Evolutionary conservation across 164 flowering plant species (phyloP), one percentile per base, ranked within the genome.

Genomic region (Amborella trichopoda): DNA sequence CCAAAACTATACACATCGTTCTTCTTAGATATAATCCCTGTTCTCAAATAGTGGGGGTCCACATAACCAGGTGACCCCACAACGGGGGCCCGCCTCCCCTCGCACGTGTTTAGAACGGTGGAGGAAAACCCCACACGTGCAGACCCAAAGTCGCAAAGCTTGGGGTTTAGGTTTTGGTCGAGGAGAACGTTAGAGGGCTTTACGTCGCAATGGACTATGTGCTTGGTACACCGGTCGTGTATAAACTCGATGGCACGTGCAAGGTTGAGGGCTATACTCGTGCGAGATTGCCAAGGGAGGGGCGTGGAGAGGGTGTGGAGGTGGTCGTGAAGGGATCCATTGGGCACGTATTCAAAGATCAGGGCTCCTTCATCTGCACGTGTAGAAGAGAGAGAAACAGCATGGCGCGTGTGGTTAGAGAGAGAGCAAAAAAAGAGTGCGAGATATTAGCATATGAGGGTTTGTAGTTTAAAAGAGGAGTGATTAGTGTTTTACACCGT

Each of bases 1-100:
- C 95, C 95, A 18, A 60, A 82, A 30, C 88, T 69, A 64, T 82
- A 86, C 4, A 86, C 66, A 44, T 86, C 95, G 54, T 68, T 82
- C 69, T 82, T 82, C 53, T 78, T 80, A 0, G 95, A 80, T 8
- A 80, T 72, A 0, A 86, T 56, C 22, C 95, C 95, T 0, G 95
- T 80, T n/a, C 65, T 69, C 13, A 86, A 38, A 51, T 78, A 82
- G 36, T 71, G 73, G 2, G 95, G 91, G 39, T 86, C 95, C 5
- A 74, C 70, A 47, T 82, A 86, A 3, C 95, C 95, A 0, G 80
- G 83, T 5, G 91, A 86, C 6, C 88, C 91, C 67, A 77, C 45
- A 55, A 77, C 50, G 14, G 70, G 46, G 2, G 59, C 48, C 0
- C 74, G 68, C 12, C 26, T 43, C n/a, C n/a, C n/a, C n/a, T n/a